Percentiles rank a stretch among this genome's conserved stretches.
These are phyloP conservation scores for Colletotrichum spaethianum DNA, from an alignment of 2,329 filamentous ascomycete species.

Conservation along the genomic window DNA sequence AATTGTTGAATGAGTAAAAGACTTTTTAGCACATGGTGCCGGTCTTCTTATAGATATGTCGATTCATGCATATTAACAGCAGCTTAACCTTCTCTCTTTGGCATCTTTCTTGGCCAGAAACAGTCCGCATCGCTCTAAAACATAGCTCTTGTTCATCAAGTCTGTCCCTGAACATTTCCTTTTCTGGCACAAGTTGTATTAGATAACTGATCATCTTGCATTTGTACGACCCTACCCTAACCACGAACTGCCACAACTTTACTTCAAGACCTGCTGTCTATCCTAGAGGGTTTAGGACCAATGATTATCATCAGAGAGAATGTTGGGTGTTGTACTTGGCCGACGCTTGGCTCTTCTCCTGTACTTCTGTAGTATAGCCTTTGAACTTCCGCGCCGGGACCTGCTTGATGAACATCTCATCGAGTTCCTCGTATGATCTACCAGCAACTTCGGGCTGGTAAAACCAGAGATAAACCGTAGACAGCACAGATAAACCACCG, in stretches of 20 bases:
- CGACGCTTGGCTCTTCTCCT: slow-evolving; percentile 20
- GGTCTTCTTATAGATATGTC: too few relatives aligned
- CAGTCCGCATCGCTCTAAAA: too few relatives aligned
- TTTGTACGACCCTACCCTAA: background rate
- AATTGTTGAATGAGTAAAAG: too few relatives aligned
- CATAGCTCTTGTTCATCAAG: too few relatives aligned
- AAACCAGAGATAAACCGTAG: slow-evolving; percentile 49
- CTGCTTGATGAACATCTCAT: slow-evolving; percentile 44
- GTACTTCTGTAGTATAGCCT: slow-evolving; percentile 25
- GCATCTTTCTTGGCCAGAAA: too few relatives aligned
- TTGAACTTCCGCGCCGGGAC: slow-evolving; percentile 46
- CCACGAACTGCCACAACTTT: background rate
- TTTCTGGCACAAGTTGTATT: too few relatives aligned
- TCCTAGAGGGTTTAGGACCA: background rate
- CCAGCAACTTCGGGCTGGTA: slow-evolving; percentile 52
- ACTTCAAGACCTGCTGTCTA: background rate
- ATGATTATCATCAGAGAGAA: background rate
- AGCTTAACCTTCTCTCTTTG: too few relatives aligned
- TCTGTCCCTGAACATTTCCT: too few relatives aligned
- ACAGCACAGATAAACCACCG: slow-evolving; percentile 48
- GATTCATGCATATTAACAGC: too few relatives aligned
- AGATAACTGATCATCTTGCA: too few relatives aligned
- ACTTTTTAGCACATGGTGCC: too few relatives aligned
- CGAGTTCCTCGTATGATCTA: slow-evolving; percentile 44
- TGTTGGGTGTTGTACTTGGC: background rate